Percentiles rank a stretch among this genome's conserved stretches.
Evolutionary conservation across 2,329 filamentous ascomycete genomes (phyloP).

Genomic region (Verticillium nubilum): DNA sequence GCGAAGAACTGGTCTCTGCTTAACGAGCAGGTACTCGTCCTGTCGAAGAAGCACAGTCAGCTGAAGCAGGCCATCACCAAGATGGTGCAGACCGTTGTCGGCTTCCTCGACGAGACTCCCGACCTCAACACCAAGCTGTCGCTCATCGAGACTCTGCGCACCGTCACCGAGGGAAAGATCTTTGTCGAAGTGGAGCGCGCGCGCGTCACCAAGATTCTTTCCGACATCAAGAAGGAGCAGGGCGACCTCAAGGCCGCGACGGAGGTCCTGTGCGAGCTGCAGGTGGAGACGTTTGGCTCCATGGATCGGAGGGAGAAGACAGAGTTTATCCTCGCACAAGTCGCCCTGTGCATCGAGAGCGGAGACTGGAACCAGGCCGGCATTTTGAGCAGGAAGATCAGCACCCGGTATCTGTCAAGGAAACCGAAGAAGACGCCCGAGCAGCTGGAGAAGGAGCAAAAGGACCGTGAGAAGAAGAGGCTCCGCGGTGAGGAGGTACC

Average conservation of each 20-base stretch:
- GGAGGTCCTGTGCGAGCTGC: slow-evolving; percentile 92
- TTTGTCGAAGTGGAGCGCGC: slow-evolving; percentile 98
- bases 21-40: slow-evolving; percentile 90
- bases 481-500: slow-evolving; percentile 74
- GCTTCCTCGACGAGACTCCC: slow-evolving; percentile 81
- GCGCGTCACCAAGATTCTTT: slow-evolving; percentile 89
- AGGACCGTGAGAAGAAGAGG: slow-evolving; percentile 81
- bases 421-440: slow-evolving; percentile 88
- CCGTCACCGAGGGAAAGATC: slow-evolving; percentile 98
- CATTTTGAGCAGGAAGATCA: slow-evolving; percentile 94
- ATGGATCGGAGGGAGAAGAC: slow-evolving; percentile 98
- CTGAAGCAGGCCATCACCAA: slow-evolving; percentile 98
- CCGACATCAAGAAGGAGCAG: slow-evolving; percentile 95
- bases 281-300: slow-evolving; percentile 97
- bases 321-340: slow-evolving; percentile 95
- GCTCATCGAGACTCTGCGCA: slow-evolving; percentile 90
- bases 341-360: slow-evolving; percentile 88
- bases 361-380: slow-evolving; percentile 94
- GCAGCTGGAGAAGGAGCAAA: slow-evolving; percentile 84
- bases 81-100: slow-evolving; percentile 97
- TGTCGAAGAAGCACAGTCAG: slow-evolving; percentile 99
- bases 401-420: slow-evolving; percentile 83
- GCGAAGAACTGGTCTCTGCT: slow-evolving; percentile 88
- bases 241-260: slow-evolving; percentile 86
- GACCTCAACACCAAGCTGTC: slow-evolving; percentile 83